These are phyloP conservation scores for Poa annua DNA, from an alignment of 176 grass and related monocot genomes.

Conservation along the genomic window DNA sequence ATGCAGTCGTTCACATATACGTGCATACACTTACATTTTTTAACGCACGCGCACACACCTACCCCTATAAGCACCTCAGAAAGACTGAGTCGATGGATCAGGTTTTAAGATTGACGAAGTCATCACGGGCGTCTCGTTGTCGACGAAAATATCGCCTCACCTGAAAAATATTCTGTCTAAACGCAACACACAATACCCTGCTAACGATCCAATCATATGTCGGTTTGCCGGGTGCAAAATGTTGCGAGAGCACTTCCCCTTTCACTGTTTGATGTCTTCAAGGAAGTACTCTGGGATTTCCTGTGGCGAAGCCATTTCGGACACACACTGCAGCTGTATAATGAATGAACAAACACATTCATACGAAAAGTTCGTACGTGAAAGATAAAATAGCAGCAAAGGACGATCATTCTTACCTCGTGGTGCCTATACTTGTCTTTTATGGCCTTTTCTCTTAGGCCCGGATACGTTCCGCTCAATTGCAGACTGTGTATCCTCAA, in stretches of 20 bases:
- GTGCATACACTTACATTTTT: too few relatives aligned
- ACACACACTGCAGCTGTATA: constrained; percentile 37
- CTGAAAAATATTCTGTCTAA: too few relatives aligned
- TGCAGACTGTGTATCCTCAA: constrained; percentile 46
- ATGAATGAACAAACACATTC: not conserved
- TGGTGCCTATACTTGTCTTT: constrained; percentile 31
- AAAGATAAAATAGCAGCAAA: not conserved
- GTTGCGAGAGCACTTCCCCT: not conserved
- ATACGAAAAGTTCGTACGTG: not conserved
- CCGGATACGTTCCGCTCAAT: constrained; percentile 9
- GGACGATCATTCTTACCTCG: not conserved
- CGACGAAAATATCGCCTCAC: too few relatives aligned
- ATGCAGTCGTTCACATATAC: too few relatives aligned
- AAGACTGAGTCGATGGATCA: too few relatives aligned
- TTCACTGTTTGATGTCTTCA: constrained; percentile 20
- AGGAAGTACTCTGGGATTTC: constrained; percentile 35
- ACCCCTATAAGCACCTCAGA: too few relatives aligned
- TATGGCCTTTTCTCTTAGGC: not conserved
- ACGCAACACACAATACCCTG: too few relatives aligned
- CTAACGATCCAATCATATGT: too few relatives aligned
- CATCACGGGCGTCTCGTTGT: too few relatives aligned
- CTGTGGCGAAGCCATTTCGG: constrained; percentile 27
- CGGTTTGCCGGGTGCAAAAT: not conserved
- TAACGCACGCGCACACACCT: too few relatives aligned
- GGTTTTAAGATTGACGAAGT: too few relatives aligned